phyloP scores from a whole-genome alignment of 2,329 filamentous ascomycete species.

The Tolypocladium pustulatum region DNA sequence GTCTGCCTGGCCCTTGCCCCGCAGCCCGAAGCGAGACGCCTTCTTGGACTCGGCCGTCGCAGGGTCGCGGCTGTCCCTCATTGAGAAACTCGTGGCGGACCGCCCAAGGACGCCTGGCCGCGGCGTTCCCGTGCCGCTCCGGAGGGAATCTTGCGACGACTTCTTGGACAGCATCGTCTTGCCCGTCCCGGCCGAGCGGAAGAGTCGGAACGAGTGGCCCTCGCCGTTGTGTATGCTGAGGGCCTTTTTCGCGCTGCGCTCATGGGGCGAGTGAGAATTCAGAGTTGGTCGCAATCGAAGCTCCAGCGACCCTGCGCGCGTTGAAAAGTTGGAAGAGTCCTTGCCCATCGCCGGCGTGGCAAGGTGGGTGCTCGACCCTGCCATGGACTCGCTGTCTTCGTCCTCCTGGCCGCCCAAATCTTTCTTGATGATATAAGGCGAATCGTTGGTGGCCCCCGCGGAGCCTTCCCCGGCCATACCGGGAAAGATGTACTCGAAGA shows the following conservation, averaged over 20 bases:
- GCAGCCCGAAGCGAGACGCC: slow-evolving; percentile 44
- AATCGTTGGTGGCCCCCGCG: slow-evolving; percentile 41
- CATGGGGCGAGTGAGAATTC: slow-evolving; percentile 38
- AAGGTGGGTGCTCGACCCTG: slow-evolving; percentile 26
- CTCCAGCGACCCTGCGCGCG: slow-evolving; percentile 65
- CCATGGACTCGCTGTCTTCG: slow-evolving; percentile 35
- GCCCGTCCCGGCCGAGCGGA: slow-evolving; percentile 31
- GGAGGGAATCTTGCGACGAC: slow-evolving; percentile 46
- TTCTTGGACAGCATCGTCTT: slow-evolving; percentile 37
- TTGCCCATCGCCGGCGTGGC: slow-evolving; percentile 30
- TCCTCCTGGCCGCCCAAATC: slow-evolving; percentile 26
- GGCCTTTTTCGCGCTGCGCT: slow-evolving; percentile 32
- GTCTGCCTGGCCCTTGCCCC: slow-evolving; percentile 54
- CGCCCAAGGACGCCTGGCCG: slow-evolving; percentile 33
- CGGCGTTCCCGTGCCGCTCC: slow-evolving; percentile 22
- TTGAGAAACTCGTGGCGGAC: slow-evolving; percentile 34
- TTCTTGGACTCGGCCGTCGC: slow-evolving; percentile 32
- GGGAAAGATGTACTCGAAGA: slow-evolving; percentile 97
- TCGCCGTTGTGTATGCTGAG: slow-evolving; percentile 39
- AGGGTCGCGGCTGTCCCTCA: slow-evolving; percentile 25
- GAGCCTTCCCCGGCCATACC: slow-evolving; percentile 52
- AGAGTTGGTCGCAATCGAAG: slow-evolving; percentile 75
- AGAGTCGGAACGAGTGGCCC: slow-evolving; percentile 40
- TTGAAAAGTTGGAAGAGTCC: slow-evolving; percentile 40
- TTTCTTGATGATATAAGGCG: slow-evolving; percentile 46